phyloP scores from a whole-genome alignment of 345 rosid species.

The Hirschfeldia incana region DNA sequence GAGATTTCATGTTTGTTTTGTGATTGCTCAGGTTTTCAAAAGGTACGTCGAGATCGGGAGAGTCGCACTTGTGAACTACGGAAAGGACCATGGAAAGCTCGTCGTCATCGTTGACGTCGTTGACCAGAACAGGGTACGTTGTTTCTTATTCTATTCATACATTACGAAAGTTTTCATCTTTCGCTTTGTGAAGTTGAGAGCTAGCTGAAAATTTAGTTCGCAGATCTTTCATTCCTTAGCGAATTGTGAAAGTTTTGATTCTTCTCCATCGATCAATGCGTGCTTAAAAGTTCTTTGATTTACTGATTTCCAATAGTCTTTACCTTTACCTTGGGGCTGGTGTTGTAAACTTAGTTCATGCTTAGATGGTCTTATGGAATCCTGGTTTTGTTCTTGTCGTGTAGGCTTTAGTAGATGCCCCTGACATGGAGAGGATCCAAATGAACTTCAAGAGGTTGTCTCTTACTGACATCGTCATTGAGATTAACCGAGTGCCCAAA shows the following conservation, averaged over 20 bases:
- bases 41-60: conserved; percentile 93
- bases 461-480: conserved; percentile 80
- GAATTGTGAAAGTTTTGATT: neutral
- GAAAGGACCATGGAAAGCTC: conserved; percentile 79
- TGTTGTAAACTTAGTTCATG: neutral
- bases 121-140: conserved; percentile 76
- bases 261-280: neutral
- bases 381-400: neutral
- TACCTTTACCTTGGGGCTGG: neutral
- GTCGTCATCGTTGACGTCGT: conserved; percentile 91
- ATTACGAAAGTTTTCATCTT: neutral
- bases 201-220: neutral
- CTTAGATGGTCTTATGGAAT: neutral
- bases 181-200: neutral
- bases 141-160: neutral
- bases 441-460: conserved; percentile 92
- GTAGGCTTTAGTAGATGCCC: conserved; percentile 94
- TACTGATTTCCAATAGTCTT: neutral
- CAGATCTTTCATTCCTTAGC: neutral
- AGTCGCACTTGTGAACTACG: conserved; percentile 87
- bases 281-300: neutral
- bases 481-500: conserved; percentile 71
- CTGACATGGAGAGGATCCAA: conserved; percentile 89
- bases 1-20: neutral
- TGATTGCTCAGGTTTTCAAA: conserved; percentile 66